Conservation (phyloP, 2,329 filamentous ascomycete species). For the Fusarium kyushuense region DNA sequence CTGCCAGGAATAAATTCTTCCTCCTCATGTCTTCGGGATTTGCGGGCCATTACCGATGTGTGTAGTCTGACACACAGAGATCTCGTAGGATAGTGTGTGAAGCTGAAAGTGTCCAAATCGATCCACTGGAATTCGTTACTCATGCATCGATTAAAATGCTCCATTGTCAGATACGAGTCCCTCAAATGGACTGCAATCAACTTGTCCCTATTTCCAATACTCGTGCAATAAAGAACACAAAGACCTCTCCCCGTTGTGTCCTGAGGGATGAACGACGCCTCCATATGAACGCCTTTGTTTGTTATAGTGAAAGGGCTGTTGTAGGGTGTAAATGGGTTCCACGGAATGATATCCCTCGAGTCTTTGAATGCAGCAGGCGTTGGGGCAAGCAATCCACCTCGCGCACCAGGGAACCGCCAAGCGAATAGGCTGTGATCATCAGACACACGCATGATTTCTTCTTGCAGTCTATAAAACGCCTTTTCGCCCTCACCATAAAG, state of each 20-base stretch:
- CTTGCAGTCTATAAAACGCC: slow-evolving; percentile 13
- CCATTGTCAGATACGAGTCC: slow-evolving; percentile 23
- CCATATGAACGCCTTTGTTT: slow-evolving; percentile 18
- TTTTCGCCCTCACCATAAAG: slow-evolving; percentile 9
- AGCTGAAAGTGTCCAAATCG: not conserved
- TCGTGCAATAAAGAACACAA: slow-evolving; percentile 13
- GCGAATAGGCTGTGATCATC: slow-evolving; percentile 17
- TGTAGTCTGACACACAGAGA: not conserved
- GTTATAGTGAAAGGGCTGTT: slow-evolving; percentile 1
- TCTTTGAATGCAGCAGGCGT: slow-evolving; percentile 3
- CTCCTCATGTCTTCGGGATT: accelerated
- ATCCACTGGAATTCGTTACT: not conserved
- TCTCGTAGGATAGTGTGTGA: not conserved
- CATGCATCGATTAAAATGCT: slow-evolving; percentile 22
- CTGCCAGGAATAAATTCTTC: too few species aligned
- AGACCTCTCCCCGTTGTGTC: slow-evolving; percentile 1
- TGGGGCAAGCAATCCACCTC: not conserved
- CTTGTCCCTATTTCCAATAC: not conserved
- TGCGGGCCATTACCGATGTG: accelerated
- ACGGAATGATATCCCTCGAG: not conserved
- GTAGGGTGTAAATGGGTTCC: slow-evolving; percentile 9
- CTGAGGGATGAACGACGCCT: slow-evolving; percentile 7
- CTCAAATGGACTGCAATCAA: slow-evolving; percentile 1
- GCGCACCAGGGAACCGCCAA: not conserved
- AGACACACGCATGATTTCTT: slow-evolving; percentile 11